Base-by-base conservation (phyloP, 495 filamentous ascomycete species). In the Hypoxylon lienhwacheense region DNA sequence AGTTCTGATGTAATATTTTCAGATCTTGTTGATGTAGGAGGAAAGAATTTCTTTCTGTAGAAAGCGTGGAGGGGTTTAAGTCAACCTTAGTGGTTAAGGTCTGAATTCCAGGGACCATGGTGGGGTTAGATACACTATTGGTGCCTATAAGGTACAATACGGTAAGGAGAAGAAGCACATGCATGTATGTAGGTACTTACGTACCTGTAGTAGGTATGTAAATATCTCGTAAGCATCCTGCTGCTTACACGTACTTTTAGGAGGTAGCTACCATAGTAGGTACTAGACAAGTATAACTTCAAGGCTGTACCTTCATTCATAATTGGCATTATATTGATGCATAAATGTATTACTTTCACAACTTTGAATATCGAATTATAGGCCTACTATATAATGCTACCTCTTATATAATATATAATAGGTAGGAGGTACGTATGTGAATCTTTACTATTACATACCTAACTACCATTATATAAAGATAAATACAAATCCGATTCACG, bases 21-120 rank as follows among this genome's bases (percentile, higher is more conserved):
- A n/a, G n/a, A n/a, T 47, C 33, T 36, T 51, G 53, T n/a, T n/a
- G 15, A 47, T 55, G 53, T 53, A 53, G 60, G 56, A 61, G 60
- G 55, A 21, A 29, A 40, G 15, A 4, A 16, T 37, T 7, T 16
- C 15, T 35, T 12, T 8, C 15, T 12, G 34, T 17, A 10, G 11
- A 20, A 17, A 20, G 11, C 4, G 19, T 25, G 37, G 37, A 41
- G 37, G 37, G 21, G 37, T 12, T 51, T 34, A 42, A 47, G 42
- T 47, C 32, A 43, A n/a, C n/a, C n/a, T n/a, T n/a, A n/a, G n/a
- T n/a, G n/a, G n/a, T n/a, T n/a, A n/a, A n/a, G n/a, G n/a, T n/a
- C n/a, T n/a, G n/a, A n/a, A n/a, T n/a, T n/a, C n/a, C n/a, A 39
- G 49, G 43, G 44, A 44, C 49, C 12, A 54, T 33, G 45, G 36